Conservation (phyloP, 345 rosid species). For the Triadica sebifera region DNA sequence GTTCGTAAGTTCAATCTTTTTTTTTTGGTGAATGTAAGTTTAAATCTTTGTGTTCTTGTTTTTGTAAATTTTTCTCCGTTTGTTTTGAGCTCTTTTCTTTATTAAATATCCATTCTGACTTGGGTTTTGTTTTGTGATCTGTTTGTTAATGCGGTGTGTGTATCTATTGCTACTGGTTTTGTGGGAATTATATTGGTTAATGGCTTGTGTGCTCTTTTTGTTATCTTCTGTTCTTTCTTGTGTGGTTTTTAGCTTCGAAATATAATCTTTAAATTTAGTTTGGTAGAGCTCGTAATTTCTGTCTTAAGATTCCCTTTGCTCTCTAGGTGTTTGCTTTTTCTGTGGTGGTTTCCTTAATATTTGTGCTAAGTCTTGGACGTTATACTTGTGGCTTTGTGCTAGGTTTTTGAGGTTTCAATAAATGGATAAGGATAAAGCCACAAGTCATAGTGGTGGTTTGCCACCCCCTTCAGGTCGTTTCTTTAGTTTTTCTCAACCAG, state of each 20-base stretch:
- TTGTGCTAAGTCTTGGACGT: neutral
- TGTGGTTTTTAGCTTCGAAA: neutral
- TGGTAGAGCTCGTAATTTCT: neutral
- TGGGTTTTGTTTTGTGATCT: neutral
- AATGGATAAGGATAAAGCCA: constrained; percentile 78
- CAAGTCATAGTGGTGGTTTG: constrained; percentile 46
- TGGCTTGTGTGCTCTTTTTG: neutral
- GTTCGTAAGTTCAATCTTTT: too few relatives aligned
- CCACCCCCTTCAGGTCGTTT: constrained; percentile 59
- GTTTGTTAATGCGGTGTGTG: too few relatives aligned
- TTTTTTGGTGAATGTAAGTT: too few relatives aligned
- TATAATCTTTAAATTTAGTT: neutral
- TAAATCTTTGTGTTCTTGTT: neutral
- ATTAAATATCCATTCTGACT: constrained; percentile 11
- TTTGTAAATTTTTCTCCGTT: neutral
- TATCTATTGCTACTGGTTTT: neutral
- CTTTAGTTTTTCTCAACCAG: constrained; percentile 48
- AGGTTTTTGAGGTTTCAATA: constrained; percentile 12
- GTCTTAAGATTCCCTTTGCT: neutral
- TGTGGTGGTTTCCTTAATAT: neutral
- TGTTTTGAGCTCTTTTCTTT: neutral
- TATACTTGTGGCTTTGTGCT: neutral
- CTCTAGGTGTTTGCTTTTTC: neutral
- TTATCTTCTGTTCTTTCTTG: neutral
- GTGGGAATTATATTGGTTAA: neutral